Evolutionary conservation across 2,329 filamentous ascomycete genomes (phyloP), one percentile per base, ranked within the genome.

Genomic region (Fusarium pilosicola): DNA sequence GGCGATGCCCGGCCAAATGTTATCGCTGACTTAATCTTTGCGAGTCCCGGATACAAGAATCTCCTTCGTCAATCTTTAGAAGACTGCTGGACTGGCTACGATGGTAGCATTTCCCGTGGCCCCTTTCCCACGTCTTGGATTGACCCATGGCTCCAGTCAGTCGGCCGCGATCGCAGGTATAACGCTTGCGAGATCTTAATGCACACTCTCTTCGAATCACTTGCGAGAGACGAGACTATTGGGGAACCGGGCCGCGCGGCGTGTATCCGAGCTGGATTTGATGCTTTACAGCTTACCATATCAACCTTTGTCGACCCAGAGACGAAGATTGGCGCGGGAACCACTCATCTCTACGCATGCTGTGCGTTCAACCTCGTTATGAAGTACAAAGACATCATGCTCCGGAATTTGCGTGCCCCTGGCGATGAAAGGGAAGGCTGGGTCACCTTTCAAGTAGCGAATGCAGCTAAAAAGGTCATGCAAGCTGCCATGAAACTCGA

Each of bases 11-110:
- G 93, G 2, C 92, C 94, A 7, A 91, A 91, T 46, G 90, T 92
- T 39, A 90, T 98, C 54, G 90, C 94, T n/a, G 95, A 98, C 79
- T 89, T 95, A 72, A 89, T 97, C 48, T 94, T 96, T 76, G 89
- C 88, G 66, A 95, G 93, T 70, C 91, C 91, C 13, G 86, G 89
- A 7, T 90, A 93, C 76, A 87, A 87, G 39, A 83, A 83, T n/a
- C 80, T 93, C 12, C 86, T 95, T 18, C 82, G 85, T 14, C 89
- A 91, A 71, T 91, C 91, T 20, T 84, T 91, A 48, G 85, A 88
- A 28, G 76, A 82, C 45, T 82, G 79, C 67, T 84, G 82, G 82
- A 78, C 73, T 52, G 79, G 77, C 4, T 78, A 77, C n/a, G 86
- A 88, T 39, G 80, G 85, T 18, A 83, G 72, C 11, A 41, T 83